Percentiles rank a stretch among this genome's conserved stretches.
Evolutionary conservation across 495 filamentous ascomycete genomes (phyloP).

Genomic region (Aspergillus funiculosus): DNA sequence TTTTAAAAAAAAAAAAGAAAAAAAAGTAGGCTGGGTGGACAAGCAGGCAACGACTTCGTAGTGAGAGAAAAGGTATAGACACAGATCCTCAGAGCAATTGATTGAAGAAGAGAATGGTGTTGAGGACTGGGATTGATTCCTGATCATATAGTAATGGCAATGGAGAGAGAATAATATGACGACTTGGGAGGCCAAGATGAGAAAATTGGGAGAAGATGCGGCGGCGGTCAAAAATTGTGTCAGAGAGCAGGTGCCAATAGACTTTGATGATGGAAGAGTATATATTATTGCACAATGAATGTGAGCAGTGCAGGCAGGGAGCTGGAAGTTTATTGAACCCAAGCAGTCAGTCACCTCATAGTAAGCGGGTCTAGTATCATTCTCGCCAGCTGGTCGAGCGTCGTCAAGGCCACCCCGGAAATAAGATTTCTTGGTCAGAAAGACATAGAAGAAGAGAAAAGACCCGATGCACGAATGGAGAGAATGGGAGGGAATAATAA

Average conservation of each 20-base stretch:
- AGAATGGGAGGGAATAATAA: not conserved
- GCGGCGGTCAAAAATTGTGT: too few species aligned
- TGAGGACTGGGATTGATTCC: too few species aligned
- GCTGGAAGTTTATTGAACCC: slow-evolving; percentile 1
- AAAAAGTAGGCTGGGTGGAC: too few species aligned
- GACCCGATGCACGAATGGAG: not conserved
- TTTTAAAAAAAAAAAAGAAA: not conserved
- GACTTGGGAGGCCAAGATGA: too few species aligned
- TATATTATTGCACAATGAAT: slow-evolving; percentile 11
- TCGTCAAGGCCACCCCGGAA: not conserved
- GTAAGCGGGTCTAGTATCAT: slow-evolving; percentile 10
- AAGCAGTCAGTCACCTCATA: slow-evolving; percentile 15
- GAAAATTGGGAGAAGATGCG: too few species aligned
- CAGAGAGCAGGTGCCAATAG: too few species aligned
- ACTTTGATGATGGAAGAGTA: not conserved
- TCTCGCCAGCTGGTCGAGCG: not conserved
- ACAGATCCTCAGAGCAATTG: too few species aligned
- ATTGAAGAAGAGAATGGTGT: too few species aligned
- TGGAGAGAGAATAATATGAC: too few species aligned
- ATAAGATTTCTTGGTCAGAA: not conserved
- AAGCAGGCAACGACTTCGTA: too few species aligned
- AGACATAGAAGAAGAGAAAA: slow-evolving; percentile 4
- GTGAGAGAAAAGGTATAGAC: too few species aligned
- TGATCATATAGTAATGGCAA: too few species aligned
- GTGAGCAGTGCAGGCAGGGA: slow-evolving; percentile 1